phyloP scores from a whole-genome alignment of 305 asterid genomes.

The Solanum chacoense region DNA sequence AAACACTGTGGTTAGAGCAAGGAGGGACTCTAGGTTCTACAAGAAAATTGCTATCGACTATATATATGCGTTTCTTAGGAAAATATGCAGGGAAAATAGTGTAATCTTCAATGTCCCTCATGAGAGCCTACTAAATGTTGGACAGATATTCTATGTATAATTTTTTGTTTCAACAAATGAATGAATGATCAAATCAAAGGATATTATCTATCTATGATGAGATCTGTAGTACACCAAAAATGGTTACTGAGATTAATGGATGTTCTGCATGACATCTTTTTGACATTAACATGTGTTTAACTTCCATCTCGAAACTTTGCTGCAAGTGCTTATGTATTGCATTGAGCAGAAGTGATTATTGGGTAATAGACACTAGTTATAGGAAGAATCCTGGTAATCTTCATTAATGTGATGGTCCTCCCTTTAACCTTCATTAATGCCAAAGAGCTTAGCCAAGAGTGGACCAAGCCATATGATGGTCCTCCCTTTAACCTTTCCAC shows the following conservation, averaged over 20 bases:
- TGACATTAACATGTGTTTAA: neutral
- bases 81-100: slow-evolving; percentile 98
- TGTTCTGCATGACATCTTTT: neutral
- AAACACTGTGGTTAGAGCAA: slow-evolving; percentile 74
- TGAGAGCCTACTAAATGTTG: slow-evolving; percentile 91
- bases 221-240: neutral
- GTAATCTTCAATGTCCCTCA: slow-evolving; percentile 91
- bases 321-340: neutral
- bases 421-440: no score
- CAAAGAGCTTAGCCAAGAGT: no score
- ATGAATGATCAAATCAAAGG: neutral
- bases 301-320: neutral
- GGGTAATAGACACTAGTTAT: neutral
- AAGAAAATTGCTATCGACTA: slow-evolving; percentile 84
- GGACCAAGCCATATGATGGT: no score
- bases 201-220: neutral
- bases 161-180: neutral
- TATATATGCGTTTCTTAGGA: slow-evolving; percentile 87
- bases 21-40: slow-evolving; percentile 61
- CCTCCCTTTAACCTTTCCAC: no score
- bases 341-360: neutral
- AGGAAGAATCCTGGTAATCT: neutral
- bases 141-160: slow-evolving; percentile 83
- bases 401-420: neutral
- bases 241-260: neutral